These are phyloP conservation scores for Rhinocladiella similis DNA, from an alignment of 2,329 filamentous ascomycete genomes.

Conservation along the genomic window DNA sequence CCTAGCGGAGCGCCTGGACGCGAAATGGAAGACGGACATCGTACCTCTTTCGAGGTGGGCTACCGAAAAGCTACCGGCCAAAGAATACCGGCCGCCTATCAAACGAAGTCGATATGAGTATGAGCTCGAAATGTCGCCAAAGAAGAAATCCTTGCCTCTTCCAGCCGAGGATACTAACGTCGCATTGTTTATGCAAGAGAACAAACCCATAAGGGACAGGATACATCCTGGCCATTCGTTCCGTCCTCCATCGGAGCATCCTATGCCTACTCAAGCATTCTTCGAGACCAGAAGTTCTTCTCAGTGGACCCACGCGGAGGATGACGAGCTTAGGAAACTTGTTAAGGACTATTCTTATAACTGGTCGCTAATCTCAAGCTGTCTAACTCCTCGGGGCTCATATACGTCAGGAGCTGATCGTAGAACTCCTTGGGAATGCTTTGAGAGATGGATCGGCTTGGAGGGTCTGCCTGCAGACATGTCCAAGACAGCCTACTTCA, in stretches of 20 bases:
- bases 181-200: slow-evolving; percentile 84
- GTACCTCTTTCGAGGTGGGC: slow-evolving; percentile 85
- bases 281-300: slow-evolving; percentile 85
- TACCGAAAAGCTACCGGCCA: slow-evolving; percentile 74
- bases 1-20: slow-evolving; percentile 59
- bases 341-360: slow-evolving; percentile 96
- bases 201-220: slow-evolving; percentile 84
- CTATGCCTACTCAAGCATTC: slow-evolving; percentile 87
- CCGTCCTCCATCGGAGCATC: slow-evolving; percentile 84
- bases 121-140: slow-evolving; percentile 68
- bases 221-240: slow-evolving; percentile 91
- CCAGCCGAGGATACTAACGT: slow-evolving; percentile 73
- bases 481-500: slow-evolving; percentile 94
- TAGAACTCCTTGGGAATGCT: slow-evolving; percentile 96
- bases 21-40: slow-evolving; percentile 72
- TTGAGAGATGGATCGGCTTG: slow-evolving; percentile 91
- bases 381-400: slow-evolving; percentile 70
- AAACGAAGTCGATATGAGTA: slow-evolving; percentile 86
- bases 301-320: slow-evolving; percentile 87
- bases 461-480: slow-evolving; percentile 91
- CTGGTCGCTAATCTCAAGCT: slow-evolving; percentile 89
- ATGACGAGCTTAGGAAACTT: slow-evolving; percentile 80
- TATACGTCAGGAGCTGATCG: slow-evolving; percentile 86
- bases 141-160: slow-evolving; percentile 53
- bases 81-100: slow-evolving; percentile 62